These are phyloP conservation scores for Lipomyces sp. DNA, from an alignment of 805 yeast species.

Conservation along the genomic window DNA sequence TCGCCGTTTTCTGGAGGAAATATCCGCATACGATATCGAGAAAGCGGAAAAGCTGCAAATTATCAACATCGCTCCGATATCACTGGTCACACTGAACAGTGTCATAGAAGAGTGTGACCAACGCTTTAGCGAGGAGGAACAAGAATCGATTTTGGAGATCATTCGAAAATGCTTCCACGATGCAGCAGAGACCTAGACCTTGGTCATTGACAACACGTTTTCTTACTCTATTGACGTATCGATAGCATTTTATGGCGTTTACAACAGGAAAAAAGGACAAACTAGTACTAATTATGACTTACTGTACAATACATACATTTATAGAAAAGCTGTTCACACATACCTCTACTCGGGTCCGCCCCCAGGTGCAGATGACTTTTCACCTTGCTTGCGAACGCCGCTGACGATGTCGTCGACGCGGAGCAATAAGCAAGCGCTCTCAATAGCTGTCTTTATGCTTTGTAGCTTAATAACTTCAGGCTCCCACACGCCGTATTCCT, in stretches of 20 bases:
- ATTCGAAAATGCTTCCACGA: conserved; percentile 54
- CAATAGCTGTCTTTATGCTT: conserved; percentile 95
- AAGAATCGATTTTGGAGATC: conserved; percentile 56
- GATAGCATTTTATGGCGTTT: too few species aligned
- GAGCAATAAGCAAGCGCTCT: conserved; percentile 88
- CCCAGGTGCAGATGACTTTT: too few species aligned
- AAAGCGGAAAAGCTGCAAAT: conserved; percentile 83
- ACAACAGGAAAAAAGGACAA: neutral
- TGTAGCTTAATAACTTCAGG: conserved; percentile 98
- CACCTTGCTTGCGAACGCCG: conserved; percentile 66
- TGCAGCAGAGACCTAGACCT: neutral
- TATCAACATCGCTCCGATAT: conserved; percentile 73
- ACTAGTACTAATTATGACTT: neutral
- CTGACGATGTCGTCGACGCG: conserved; percentile 98
- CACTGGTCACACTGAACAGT: conserved; percentile 73
- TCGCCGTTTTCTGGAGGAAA: conserved; percentile 43
- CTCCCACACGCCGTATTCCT: conserved; percentile 96
- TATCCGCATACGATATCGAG: conserved; percentile 54
- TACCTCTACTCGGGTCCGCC: neutral
- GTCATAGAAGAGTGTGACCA: conserved; percentile 90
- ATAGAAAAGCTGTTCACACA: neutral
- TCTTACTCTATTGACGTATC: neutral
- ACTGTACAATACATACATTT: neutral
- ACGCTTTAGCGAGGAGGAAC: conserved; percentile 67
- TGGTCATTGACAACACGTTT: too few species aligned